Base-by-base conservation (phyloP, 2,329 filamentous ascomycete species). In the Diplodia scrobiculata region DNA sequence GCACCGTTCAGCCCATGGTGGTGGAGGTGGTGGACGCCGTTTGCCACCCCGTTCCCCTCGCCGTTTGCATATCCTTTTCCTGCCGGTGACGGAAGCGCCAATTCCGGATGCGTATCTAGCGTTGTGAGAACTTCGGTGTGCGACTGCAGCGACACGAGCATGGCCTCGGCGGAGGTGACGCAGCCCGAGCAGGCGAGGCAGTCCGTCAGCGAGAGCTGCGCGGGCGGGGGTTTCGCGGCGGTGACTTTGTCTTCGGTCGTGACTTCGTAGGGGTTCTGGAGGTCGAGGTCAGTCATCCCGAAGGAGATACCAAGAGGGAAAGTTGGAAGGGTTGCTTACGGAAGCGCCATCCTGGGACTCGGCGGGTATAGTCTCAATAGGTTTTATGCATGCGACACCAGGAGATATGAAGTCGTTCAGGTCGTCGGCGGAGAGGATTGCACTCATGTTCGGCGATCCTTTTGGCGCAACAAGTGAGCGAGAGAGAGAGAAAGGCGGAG, bases 371-470 rank as follows among this genome's bases (percentile, higher is more conserved):
- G 92, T 96, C 78, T 99, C 95, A 76, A 99, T 85, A 32, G 95
- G 95, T 75, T 99, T 98, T 79, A 99, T 98, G 80, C 95, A 99
- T 69, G 95, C 95, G 74, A 99, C 93, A 69, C 94, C 93, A 14
- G 95, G 95, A 66, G 91, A 95, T 76, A 99, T 99, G 81, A 99
- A 99, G 83, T 99, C 95, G 83, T 99, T 99, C 68, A 99, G 84
- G 78, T 97, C 93, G 82, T 99, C 94, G 74, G 90, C 89, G 66
- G 93, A 98, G 73, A 99, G 89, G 74, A 99, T 99, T 69, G 95
- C 95, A 76, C 92, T 97, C 95, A 99, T 99, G 65, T 67, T 73
- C 71, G 27, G 54, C 47, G 32, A 27, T 11, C 4, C 5, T 27
- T 50, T 27, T 21, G 34, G n/a, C n/a, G 54, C 1, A 14, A 38